These are phyloP conservation scores for Paramecium bursaria DNA, from an alignment of 73 alveolate genomes.

Conservation along the genomic window DNA sequence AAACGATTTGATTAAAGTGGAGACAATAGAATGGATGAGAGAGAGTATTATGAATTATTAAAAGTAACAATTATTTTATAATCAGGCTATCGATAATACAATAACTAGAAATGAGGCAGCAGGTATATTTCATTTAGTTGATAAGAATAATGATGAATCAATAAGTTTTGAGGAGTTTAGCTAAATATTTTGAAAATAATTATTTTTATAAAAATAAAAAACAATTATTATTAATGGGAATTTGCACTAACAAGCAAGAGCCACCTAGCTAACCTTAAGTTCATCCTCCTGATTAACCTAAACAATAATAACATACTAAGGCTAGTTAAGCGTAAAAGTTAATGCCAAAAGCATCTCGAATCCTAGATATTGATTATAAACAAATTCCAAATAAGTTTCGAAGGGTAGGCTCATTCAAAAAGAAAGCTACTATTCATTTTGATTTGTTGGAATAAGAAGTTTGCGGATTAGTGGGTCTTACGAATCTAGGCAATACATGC, in stretches of 20 bases:
- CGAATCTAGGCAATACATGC: background rate
- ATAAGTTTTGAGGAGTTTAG: slow-evolving; percentile 44
- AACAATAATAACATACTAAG: background rate
- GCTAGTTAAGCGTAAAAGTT: background rate
- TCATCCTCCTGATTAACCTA: too few species aligned
- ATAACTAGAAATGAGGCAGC: slow-evolving; percentile 56
- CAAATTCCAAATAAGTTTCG: background rate
- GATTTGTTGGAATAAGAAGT: background rate
- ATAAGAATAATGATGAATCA: slow-evolving; percentile 47
- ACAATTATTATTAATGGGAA: background rate
- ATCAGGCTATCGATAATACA: slow-evolving; percentile 53
- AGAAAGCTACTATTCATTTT: background rate
- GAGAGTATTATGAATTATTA: slow-evolving; percentile 48
- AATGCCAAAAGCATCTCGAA: background rate
- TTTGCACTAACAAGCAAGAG: background rate
- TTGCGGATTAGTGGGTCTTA: background rate
- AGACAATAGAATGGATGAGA: slow-evolving; percentile 51
- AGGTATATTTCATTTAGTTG: slow-evolving; percentile 56
- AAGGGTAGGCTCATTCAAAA: too few species aligned
- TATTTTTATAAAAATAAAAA: background rate
- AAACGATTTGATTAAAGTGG: slow-evolving; percentile 27
- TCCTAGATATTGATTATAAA: background rate
- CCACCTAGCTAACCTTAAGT: too few species aligned
- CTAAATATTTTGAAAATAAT: slow-evolving; percentile 13
- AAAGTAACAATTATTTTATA: background rate